Conservation (phyloP, 2,329 filamentous ascomycete genomes). For the Cladosporium sp. region DNA sequence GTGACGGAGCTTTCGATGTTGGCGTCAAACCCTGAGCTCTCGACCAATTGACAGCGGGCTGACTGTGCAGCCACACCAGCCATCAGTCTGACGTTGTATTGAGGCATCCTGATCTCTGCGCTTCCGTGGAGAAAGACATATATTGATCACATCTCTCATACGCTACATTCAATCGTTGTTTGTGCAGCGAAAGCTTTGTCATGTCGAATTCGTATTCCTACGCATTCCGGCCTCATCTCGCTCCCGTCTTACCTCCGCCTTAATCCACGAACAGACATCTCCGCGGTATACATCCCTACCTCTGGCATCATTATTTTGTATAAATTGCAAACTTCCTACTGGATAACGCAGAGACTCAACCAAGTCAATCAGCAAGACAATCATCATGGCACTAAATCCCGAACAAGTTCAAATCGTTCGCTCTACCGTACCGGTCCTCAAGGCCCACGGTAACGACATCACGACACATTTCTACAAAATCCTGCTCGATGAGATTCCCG, state of each 20-base stretch:
- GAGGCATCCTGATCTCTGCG: neutral
- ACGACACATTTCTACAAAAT: slow-evolving; percentile 68
- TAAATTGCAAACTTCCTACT: neutral
- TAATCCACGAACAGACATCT: slow-evolving; percentile 8
- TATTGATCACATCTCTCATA: neutral
- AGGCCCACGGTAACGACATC: slow-evolving; percentile 64
- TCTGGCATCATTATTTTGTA: neutral
- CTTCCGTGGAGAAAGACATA: slow-evolving; percentile 2
- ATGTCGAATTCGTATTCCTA: neutral
- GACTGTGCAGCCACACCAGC: neutral
- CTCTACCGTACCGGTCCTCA: slow-evolving; percentile 65
- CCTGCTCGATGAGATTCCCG: slow-evolving; percentile 62
- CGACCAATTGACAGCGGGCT: neutral
- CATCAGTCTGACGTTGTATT: neutral
- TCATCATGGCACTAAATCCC: slow-evolving; percentile 49
- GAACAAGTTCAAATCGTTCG: slow-evolving; percentile 63
- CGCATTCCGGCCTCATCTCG: neutral
- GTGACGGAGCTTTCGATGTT: no score
- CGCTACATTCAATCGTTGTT: neutral
- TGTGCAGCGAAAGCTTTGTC: neutral
- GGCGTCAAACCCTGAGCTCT: neutral
- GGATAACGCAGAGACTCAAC: neutral
- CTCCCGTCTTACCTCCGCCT: slow-evolving; percentile 12
- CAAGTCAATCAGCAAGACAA: neutral
- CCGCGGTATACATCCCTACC: slow-evolving; percentile 1